Evolutionary conservation across 2,329 filamentous ascomycete genomes (phyloP).

Genomic region (Alternaria ventricosa): DNA sequence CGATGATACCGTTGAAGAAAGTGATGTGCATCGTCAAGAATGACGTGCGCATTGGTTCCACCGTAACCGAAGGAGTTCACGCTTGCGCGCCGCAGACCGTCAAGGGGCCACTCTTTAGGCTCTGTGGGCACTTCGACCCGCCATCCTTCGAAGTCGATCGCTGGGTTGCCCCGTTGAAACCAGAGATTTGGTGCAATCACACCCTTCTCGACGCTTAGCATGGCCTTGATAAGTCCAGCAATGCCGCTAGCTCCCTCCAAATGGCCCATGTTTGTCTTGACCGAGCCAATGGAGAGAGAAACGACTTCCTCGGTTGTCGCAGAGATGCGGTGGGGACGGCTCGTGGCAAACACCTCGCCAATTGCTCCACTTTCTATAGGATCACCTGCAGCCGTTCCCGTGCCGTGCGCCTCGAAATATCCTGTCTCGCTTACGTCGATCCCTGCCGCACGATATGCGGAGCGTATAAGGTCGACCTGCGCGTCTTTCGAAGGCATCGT

Average conservation of each 20-base stretch:
- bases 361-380: constrained; percentile 19
- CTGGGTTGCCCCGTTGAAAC: constrained; percentile 19
- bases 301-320: constrained; percentile 5
- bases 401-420: constrained; percentile 34
- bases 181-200: constrained; percentile 38
- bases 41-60: constrained; percentile 31
- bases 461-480: constrained; percentile 39
- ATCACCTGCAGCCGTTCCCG: constrained; percentile 39
- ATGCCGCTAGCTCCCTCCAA: constrained; percentile 50
- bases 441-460: constrained; percentile 47
- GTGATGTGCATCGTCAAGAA: constrained; percentile 38
- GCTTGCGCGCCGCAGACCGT: constrained; percentile 17
- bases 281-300: constrained; percentile 20
- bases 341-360: constrained; percentile 11
- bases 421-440: constrained; percentile 37
- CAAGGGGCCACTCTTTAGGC: constrained; percentile 17
- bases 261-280: constrained; percentile 53
- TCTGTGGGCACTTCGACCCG: constrained; percentile 18
- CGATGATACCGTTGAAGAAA: not conserved
- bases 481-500: constrained; percentile 52
- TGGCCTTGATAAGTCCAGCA: constrained; percentile 48
- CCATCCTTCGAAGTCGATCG: constrained; percentile 19
- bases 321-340: constrained; percentile 1
- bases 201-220: constrained; percentile 49
- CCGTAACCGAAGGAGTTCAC: constrained; percentile 32